Conservation (phyloP, 768 basidiomycete genomes). For the Boletus huronensis region DNA sequence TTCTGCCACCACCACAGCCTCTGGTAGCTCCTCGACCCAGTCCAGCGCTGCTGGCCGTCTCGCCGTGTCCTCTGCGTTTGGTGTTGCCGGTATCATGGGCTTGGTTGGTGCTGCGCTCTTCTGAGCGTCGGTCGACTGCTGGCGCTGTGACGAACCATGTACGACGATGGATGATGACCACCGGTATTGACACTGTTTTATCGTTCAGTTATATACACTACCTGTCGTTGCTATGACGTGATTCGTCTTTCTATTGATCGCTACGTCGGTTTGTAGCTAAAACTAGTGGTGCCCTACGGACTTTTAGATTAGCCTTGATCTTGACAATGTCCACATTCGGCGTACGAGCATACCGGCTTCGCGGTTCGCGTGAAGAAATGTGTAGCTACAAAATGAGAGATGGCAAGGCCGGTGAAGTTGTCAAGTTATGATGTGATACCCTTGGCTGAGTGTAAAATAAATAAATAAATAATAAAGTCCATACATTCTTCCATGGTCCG, state of each 20-base stretch:
- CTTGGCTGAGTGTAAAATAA: not conserved
- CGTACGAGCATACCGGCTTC: too few species aligned
- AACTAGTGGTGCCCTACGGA: not conserved
- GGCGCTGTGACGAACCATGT: conserved; percentile 5
- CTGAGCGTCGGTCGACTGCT: conserved; percentile 22
- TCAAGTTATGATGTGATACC: too few species aligned
- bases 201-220: conserved; percentile 16
- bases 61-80: conserved; percentile 33
- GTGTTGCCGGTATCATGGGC: conserved; percentile 49
- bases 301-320: not conserved
- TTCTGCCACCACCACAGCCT: conserved; percentile 18
- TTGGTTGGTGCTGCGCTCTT: conserved; percentile 49
- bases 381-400: too few species aligned
- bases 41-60: conserved; percentile 33
- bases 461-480: not conserved
- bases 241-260: conserved; percentile 2
- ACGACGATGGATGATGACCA: conserved; percentile 16
- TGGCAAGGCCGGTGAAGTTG: too few species aligned
- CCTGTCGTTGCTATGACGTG: conserved; percentile 15
- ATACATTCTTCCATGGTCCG: not conserved
- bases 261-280: conserved; percentile 20
- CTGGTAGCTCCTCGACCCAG: conserved; percentile 24
- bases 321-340: not conserved
- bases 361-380: too few species aligned
- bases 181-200: conserved; percentile 10